Evolutionary conservation across 1,284 basidiomycete genomes (phyloP).

Genomic region (Mycosarcoma maydis): DNA sequence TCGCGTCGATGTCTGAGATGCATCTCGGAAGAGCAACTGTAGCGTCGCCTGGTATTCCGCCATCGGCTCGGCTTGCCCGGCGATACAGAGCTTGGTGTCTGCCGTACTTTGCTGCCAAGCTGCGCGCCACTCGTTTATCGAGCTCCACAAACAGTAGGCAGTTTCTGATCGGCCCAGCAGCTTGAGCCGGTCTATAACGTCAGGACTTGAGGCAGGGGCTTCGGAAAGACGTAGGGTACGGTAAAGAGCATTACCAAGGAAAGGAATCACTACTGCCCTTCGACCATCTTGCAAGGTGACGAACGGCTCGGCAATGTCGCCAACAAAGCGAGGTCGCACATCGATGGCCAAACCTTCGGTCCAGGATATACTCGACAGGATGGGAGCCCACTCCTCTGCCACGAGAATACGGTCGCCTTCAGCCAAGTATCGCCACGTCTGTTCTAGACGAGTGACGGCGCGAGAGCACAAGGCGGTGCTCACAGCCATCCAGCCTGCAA

Average conservation of each 20-base stretch:
- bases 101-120: conserved; percentile 17
- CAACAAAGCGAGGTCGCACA: conserved; percentile 34
- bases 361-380: conserved; percentile 59
- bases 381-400: conserved; percentile 53
- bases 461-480: conserved; percentile 62
- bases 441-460: conserved; percentile 57
- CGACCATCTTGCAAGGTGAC: conserved; percentile 14
- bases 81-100: conserved; percentile 7
- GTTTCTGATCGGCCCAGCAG: conserved; percentile 17
- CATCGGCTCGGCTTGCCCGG: conserved; percentile 28
- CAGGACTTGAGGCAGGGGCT: background rate
- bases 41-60: conserved; percentile 44
- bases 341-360: conserved; percentile 43
- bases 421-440: conserved; percentile 61
- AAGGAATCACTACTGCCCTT: conserved; percentile 32
- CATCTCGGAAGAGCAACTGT: conserved; percentile 40
- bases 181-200: conserved; percentile 1
- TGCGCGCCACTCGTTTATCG: conserved; percentile 23
- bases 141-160: conserved; percentile 11
- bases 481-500: conserved; percentile 62
- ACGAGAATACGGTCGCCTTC: conserved; percentile 51
- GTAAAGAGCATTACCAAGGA: conserved; percentile 47
- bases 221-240: conserved; percentile 16
- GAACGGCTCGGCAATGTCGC: conserved; percentile 16
- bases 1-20: conserved; percentile 3